These are phyloP conservation scores for Dryas octopetala DNA, from an alignment of 306 rosid species.

Conservation along the genomic window DNA sequence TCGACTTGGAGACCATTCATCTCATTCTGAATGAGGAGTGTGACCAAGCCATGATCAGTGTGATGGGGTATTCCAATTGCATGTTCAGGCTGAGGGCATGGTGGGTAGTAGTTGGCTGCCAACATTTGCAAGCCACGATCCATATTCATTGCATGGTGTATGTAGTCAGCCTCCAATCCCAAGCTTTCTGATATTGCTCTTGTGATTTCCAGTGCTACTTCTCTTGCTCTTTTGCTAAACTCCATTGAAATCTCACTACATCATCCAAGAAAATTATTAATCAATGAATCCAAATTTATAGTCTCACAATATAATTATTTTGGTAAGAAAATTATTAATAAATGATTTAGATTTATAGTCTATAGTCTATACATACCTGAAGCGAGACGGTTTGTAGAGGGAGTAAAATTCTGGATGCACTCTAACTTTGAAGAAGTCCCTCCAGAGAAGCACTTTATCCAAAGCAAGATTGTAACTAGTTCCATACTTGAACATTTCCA, in stretches of 20 bases:
- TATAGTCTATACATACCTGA: conserved; percentile 7
- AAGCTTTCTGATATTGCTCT: conserved; percentile 26
- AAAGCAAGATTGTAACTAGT: conserved; percentile 37
- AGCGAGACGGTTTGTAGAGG: conserved; percentile 50
- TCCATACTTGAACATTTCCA: conserved; percentile 40
- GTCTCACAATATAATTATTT: too few relatives aligned
- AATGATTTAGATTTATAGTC: too few relatives aligned
- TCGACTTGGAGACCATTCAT: conserved; percentile 27
- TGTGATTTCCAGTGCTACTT: conserved; percentile 1
- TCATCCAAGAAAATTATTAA: too few relatives aligned
- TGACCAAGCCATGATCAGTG: conserved; percentile 23
- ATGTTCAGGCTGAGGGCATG: conserved; percentile 34
- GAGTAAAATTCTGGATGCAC: conserved; percentile 40
- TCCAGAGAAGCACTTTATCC: conserved; percentile 50
- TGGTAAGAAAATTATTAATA: too few relatives aligned
- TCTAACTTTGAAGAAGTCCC: conserved; percentile 45
- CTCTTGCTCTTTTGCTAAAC: conserved; percentile 10
- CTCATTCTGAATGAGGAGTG: conserved; percentile 22
- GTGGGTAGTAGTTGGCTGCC: conserved; percentile 19
- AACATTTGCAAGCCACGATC: conserved; percentile 21
- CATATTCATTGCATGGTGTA: conserved; percentile 13
- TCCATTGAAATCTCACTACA: conserved; percentile 11
- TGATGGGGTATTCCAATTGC: conserved; percentile 29
- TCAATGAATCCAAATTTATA: too few relatives aligned
- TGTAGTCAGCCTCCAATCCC: conserved; percentile 29